phyloP scores from a whole-genome alignment of 176 grass and related monocot species.

The bread wheat (Triticum aestivum) region DNA sequence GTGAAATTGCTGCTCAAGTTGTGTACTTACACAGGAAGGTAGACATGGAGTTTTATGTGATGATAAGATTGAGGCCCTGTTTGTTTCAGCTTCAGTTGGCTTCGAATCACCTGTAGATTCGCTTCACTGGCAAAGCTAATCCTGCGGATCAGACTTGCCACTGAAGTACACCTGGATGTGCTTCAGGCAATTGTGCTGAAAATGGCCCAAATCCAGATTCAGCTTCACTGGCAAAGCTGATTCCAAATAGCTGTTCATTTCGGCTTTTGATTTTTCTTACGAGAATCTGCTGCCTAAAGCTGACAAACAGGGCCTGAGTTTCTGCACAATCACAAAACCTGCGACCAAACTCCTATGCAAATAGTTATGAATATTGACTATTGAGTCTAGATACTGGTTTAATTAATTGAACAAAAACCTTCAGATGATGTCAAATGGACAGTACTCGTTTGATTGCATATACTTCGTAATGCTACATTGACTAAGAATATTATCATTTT shows the following conservation, averaged over 20 bases:
- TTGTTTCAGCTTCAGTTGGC: too few species aligned
- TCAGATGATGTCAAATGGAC: conserved; percentile 1
- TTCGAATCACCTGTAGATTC: too few species aligned
- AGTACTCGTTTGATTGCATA: background rate
- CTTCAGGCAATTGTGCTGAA: too few species aligned
- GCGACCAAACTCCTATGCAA: background rate
- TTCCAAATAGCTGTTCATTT: too few species aligned
- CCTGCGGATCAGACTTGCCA: too few species aligned
- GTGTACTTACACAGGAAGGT: background rate
- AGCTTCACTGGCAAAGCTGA: too few species aligned
- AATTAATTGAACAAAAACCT: background rate
- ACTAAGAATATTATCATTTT: conserved; percentile 1
- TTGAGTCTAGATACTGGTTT: background rate
- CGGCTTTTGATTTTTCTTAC: too few species aligned
- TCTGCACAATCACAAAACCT: background rate
- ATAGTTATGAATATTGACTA: background rate
- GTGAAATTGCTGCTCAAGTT: conserved; percentile 12
- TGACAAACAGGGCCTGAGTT: background rate
- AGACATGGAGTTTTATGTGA: background rate
- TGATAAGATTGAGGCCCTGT: background rate
- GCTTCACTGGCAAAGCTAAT: too few species aligned
- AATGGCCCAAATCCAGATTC: too few species aligned
- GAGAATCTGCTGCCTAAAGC: too few species aligned
- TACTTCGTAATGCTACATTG: conserved; percentile 8
- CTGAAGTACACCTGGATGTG: too few species aligned